Evolutionary conservation across 225 moss, liverwort and hornwort species (phyloP), one percentile per base, ranked within the genome.

Genomic region (Anthoceros angustus): DNA sequence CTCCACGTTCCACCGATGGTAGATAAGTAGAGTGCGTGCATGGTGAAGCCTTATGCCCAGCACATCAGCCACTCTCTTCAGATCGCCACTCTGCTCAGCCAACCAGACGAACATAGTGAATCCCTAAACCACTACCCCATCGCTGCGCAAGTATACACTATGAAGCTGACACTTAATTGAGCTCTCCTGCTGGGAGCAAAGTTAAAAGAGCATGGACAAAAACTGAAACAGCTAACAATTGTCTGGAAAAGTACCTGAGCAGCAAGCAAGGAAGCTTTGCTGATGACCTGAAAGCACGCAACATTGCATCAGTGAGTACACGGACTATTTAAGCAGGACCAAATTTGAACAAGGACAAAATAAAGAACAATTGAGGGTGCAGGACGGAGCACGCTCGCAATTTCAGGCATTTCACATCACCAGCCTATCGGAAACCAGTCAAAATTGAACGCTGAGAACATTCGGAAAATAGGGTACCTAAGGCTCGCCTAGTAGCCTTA

Each of bases 21-120:
- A n/a, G n/a, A n/a, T n/a, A n/a, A n/a, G n/a, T n/a, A n/a, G n/a
- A n/a, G n/a, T n/a, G n/a, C n/a, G n/a, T n/a, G n/a, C n/a, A n/a
- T n/a, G n/a, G n/a, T n/a, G n/a, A n/a, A n/a, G n/a, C n/a, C n/a
- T n/a, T n/a, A n/a, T n/a, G n/a, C n/a, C n/a, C n/a, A n/a, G n/a
- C n/a, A n/a, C 82, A 73, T 98, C 98, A 41, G 76, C 85, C 39
- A 98, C 98, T 76, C 92, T 92, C 66, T 82, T 80, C 63, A 98
- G 66, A 68, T 89, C 92, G 43, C 89, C 88, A 70, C 83, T 84
- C 91, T 98, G 81, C 74, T 9, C 21, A 69, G 24, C 60, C 18
- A 0, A 5, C 21, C 24, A 61, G 20, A 69, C 40, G 25, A 42
- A 46, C 10, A 50, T 48, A 67, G 41, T 25, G 9, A 26, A 10